These are phyloP conservation scores for Ophiostoma angusticollis DNA, from an alignment of 2,329 filamentous ascomycete species.

Conservation along the genomic window DNA sequence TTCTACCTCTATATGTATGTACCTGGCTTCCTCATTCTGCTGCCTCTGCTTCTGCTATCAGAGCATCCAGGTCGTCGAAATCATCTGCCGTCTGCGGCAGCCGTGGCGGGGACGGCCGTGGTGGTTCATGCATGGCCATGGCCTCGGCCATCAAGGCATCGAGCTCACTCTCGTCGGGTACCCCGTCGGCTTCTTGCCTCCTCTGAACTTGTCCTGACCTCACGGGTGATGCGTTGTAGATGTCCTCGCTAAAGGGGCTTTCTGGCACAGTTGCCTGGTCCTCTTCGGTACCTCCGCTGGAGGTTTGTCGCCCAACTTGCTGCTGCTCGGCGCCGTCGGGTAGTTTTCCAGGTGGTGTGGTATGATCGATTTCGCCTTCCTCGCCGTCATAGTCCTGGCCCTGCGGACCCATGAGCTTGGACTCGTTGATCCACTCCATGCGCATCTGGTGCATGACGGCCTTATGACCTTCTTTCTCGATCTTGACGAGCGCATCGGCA, in stretches of 20 bases:
- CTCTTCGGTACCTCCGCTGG: constrained; percentile 17
- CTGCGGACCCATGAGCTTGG: constrained; percentile 36
- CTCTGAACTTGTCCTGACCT: background rate
- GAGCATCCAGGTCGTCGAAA: constrained; percentile 31
- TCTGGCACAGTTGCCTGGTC: constrained; percentile 24
- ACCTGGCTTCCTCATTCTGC: too few species aligned
- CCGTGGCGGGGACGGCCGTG: constrained; percentile 11
- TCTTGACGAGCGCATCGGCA: constrained; percentile 73
- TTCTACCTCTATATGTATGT: too few species aligned
- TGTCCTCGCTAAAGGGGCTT: constrained; percentile 31
- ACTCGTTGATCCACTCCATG: constrained; percentile 73
- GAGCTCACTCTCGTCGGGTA: constrained; percentile 33
- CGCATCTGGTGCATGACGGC: constrained; percentile 63
- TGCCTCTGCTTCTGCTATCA: constrained; percentile 27
- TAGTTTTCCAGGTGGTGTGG: too few species aligned
- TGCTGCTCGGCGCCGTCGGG: too few species aligned
- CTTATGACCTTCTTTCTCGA: constrained; percentile 86
- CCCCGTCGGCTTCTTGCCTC: constrained; percentile 4
- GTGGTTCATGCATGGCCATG: constrained; percentile 17
- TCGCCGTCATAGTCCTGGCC: constrained; percentile 19
- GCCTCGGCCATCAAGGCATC: constrained; percentile 42
- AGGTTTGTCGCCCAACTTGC: constrained; percentile 14
- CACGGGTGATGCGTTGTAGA: background rate
- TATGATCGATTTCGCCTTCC: constrained; percentile 12
- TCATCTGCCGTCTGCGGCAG: constrained; percentile 13